These are phyloP conservation scores for Colletotrichum somersetense DNA, from an alignment of 2,329 filamentous ascomycete species.

Conservation along the genomic window DNA sequence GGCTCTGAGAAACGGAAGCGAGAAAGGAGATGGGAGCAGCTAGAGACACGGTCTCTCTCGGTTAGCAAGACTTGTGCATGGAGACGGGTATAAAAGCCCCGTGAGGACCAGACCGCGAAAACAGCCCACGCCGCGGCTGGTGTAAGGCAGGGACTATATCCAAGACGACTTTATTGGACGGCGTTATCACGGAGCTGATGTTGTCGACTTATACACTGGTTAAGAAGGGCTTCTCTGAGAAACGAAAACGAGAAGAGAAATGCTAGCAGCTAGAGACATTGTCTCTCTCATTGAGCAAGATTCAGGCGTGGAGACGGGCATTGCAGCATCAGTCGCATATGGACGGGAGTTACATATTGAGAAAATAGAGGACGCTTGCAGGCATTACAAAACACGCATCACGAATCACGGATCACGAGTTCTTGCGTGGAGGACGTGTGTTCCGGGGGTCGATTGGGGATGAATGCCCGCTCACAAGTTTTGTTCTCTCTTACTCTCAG, in stretches of 20 bases:
- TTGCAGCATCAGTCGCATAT: background rate
- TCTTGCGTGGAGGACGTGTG: background rate
- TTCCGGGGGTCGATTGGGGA: background rate
- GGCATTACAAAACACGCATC: background rate
- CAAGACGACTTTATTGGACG: too few relatives aligned
- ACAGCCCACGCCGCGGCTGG: too few relatives aligned
- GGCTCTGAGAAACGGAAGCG: background rate
- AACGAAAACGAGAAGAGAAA: background rate
- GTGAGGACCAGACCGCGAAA: too few relatives aligned
- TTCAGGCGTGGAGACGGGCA: background rate
- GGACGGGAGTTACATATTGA: too few relatives aligned
- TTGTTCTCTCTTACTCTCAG: background rate
- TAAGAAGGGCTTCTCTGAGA: background rate
- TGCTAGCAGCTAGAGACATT: too few relatives aligned
- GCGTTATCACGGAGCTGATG: too few relatives aligned
- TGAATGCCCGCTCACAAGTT: too few relatives aligned
- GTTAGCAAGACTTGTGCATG: too few relatives aligned
- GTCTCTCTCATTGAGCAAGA: background rate
- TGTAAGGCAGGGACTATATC: too few relatives aligned
- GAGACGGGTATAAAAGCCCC: too few relatives aligned
- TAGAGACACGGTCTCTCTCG: too few relatives aligned
- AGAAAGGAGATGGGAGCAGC: background rate
- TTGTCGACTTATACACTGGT: too few relatives aligned
- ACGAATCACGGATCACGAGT: background rate
- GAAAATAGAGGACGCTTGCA: background rate